A percentile compares a stretch with the other conserved stretches of the same genome.
Conservation (phyloP, 2,329 filamentous ascomycete genomes). For the Beauveria pseudobassiana region DNA sequence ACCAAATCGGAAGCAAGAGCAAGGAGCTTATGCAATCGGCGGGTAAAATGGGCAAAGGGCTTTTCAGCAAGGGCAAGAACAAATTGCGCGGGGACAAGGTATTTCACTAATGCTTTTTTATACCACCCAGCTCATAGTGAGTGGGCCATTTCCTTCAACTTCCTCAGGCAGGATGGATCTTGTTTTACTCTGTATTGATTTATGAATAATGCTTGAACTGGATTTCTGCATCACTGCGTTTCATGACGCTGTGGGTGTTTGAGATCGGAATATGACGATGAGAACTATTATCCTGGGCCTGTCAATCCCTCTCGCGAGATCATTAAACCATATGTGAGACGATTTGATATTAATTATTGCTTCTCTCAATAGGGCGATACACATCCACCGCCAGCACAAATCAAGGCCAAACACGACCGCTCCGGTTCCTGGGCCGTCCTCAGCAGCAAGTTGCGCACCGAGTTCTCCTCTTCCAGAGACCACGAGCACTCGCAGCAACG, state of each 20-base stretch:
- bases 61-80: constrained; percentile 85
- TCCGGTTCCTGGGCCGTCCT: constrained; percentile 39
- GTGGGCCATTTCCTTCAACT: constrained; percentile 14
- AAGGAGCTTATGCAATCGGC: constrained; percentile 85
- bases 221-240: constrained; percentile 24
- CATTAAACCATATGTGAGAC: constrained; percentile 18
- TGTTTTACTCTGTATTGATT: constrained; percentile 11
- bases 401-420: constrained; percentile 29
- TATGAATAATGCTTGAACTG: constrained; percentile 17
- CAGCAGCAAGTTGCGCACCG: constrained; percentile 23
- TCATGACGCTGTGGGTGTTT: constrained; percentile 28
- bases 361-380: constrained; percentile 30
- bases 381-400: constrained; percentile 27
- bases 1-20: constrained; percentile 70
- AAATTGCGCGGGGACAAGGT: constrained; percentile 83
- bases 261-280: constrained; percentile 36
- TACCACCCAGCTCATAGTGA: constrained; percentile 14
- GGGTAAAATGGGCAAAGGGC: constrained; percentile 81
- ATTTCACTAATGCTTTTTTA: constrained; percentile 56
- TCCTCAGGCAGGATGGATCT: constrained; percentile 9
- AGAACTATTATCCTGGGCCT: constrained; percentile 18
- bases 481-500: constrained; percentile 6
- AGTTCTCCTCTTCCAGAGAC: background rate
- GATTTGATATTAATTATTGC: constrained; percentile 29
- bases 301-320: constrained; percentile 16